phyloP scores from a whole-genome alignment of 768 basidiomycete species.

The Leucocoprinus sp. region DNA sequence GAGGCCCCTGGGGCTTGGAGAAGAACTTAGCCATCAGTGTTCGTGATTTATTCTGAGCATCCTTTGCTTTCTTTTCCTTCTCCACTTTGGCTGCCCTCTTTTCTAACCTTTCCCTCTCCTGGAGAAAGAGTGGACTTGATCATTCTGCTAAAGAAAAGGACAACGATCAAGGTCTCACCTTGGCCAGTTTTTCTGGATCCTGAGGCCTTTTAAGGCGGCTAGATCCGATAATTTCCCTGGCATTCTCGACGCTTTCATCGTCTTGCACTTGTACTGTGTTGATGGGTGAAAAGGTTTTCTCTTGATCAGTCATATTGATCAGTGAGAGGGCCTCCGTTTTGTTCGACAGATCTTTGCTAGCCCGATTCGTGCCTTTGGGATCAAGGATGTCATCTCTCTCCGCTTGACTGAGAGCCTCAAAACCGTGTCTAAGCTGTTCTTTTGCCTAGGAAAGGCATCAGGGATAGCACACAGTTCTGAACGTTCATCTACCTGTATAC shows the following conservation, averaged over 20 bases:
- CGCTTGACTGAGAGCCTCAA: slow-evolving; percentile 47
- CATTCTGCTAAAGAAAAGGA: neutral
- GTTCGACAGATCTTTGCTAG: slow-evolving; percentile 26
- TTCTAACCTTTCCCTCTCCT: slow-evolving; percentile 66
- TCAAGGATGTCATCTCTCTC: slow-evolving; percentile 52
- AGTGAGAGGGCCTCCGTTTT: slow-evolving; percentile 11
- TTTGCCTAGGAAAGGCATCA: slow-evolving; percentile 40
- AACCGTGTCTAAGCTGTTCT: slow-evolving; percentile 42
- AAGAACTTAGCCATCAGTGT: slow-evolving; percentile 77
- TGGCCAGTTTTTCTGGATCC: slow-evolving; percentile 52
- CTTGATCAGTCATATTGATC: slow-evolving; percentile 3
- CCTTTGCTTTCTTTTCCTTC: slow-evolving; percentile 63
- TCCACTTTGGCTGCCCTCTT: slow-evolving; percentile 63
- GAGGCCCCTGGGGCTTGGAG: slow-evolving; percentile 42
- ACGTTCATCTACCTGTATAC: slow-evolving; percentile 44
- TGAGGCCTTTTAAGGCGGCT: slow-evolving; percentile 40
- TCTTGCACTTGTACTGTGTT: neutral
- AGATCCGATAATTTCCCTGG: slow-evolving; percentile 12
- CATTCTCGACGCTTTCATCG: slow-evolving; percentile 3
- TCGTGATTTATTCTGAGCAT: slow-evolving; percentile 64
- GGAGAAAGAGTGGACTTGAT: slow-evolving; percentile 1
- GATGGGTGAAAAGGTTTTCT: neutral
- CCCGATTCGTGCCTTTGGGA: slow-evolving; percentile 32
- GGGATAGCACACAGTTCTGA: neutral
- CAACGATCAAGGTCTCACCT: slow-evolving; percentile 27